These are phyloP conservation scores for Handroanthus guayacan DNA, from an alignment of 257 asterid genomes.

Conservation along the genomic window DNA sequence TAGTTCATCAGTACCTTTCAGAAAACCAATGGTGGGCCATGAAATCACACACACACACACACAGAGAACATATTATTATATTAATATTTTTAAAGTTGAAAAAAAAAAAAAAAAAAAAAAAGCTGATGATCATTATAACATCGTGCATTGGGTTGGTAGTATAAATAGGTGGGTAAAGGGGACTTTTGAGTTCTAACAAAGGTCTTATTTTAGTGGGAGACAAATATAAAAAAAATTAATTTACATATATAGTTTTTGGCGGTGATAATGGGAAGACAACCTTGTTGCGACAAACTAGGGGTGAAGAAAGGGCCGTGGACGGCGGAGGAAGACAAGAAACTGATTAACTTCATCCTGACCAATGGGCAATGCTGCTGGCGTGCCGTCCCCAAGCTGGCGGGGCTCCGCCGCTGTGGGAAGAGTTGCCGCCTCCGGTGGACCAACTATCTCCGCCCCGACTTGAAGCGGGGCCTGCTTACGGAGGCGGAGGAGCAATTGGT, in stretches of 20 bases:
- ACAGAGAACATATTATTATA: background rate
- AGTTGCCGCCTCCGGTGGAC: constrained; percentile 97
- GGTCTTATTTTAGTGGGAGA: background rate
- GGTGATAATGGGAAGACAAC: constrained; percentile 63
- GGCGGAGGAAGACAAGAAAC: constrained; percentile 84
- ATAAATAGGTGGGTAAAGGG: constrained; percentile 66
- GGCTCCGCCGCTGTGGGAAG: constrained; percentile 94
- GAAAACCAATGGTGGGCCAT: constrained; percentile 63
- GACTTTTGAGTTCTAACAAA: constrained; percentile 37
- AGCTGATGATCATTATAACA: background rate
- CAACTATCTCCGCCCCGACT: constrained; percentile 87
- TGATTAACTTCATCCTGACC: constrained; percentile 66
- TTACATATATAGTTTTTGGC: background rate
- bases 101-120: background rate
- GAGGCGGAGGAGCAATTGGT: constrained; percentile 72
- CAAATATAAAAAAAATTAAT: background rate
- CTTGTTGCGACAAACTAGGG: constrained; percentile 82
- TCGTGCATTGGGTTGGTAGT: constrained; percentile 39
- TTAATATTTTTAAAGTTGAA: background rate
- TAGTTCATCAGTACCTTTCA: constrained; percentile 60
- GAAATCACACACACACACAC: constrained; percentile 34
- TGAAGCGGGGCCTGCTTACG: constrained; percentile 84
- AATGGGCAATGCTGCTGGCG: constrained; percentile 94
- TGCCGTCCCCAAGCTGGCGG: constrained; percentile 87
- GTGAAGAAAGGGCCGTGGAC: constrained; percentile 96